Base-by-base conservation (phyloP, 257 asterid species). In the Echium plantagineum region DNA sequence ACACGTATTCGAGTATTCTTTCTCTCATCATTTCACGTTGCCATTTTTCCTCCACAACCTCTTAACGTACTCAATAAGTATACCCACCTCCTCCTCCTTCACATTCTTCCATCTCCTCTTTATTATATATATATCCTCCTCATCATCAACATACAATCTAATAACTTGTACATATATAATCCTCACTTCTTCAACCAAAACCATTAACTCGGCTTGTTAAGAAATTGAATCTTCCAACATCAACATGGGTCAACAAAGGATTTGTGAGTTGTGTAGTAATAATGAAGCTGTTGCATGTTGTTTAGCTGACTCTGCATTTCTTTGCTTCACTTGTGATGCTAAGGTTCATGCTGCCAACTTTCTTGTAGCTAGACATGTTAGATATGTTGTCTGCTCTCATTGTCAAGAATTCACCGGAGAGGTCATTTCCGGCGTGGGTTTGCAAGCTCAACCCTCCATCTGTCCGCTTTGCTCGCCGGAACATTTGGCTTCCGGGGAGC, bases 351-450 rank as follows among this genome's bases (percentile, higher is more conserved):
- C 59, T 6, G 90, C 84, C 2, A 85, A 85, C 56, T 77, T 80
- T 74, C 87, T 85, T 66, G 90, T 80, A 0, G 83, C 94, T 18
- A 83, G 94, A 63, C 94, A 85, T 21, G 13, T 80, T 51, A 83
- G 94, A 52, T 70, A 49, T 4, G 7, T 66, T 3, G 20, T 84
- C 15, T 80, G 85, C 73, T 47, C 75, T 9, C 19, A 21, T 9
- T 74, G 84, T 61, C 47, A 30, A 0, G 30, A 17, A 6, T 17
- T 72, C 22, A 66, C 80, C 58, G 77, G 59, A 38, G 26, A 61
- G 5, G 49, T 8, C 3, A 10, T 64, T 63, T 48, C 52, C 67
- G 75, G 62, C 28, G 20, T 31, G 64, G 70, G 42, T n/a, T 66
- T 18, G 3, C 63, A 9, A 9, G 61, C 59, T 10, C 19, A 24